phyloP scores from a whole-genome alignment of 345 rosid genomes.

The Bruguiera gymnorhiza region DNA sequence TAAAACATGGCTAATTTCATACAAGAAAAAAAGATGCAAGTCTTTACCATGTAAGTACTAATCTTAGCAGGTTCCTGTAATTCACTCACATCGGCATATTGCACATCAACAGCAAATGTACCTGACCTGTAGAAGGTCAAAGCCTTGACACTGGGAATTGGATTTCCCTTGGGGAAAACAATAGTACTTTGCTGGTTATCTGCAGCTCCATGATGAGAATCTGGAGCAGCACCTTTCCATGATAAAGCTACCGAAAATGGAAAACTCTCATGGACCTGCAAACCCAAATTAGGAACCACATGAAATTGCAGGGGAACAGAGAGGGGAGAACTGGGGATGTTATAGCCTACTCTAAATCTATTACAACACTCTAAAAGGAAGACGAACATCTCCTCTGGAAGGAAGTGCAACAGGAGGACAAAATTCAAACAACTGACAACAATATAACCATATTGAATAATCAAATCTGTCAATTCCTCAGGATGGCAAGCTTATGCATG shows the following conservation, averaged over 20 bases:
- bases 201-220: conserved; percentile 45
- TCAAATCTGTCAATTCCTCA: no score
- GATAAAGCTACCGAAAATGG: conserved; percentile 69
- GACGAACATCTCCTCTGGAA: no score
- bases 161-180: conserved; percentile 78
- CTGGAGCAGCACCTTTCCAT: conserved; percentile 66
- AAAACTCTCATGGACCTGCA: conserved; percentile 74
- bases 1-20: no score
- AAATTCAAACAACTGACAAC: no score
- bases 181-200: conserved; percentile 63
- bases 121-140: conserved; percentile 62
- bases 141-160: conserved; percentile 73
- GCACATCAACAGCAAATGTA: conserved; percentile 65
- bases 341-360: no score
- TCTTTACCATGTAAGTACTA: conserved; percentile 61
- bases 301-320: neutral
- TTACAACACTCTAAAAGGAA: no score
- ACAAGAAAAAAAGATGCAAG: neutral
- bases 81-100: conserved; percentile 50
- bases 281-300: neutral
- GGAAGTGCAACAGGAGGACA: no score
- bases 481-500: no score
- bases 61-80: conserved; percentile 61
- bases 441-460: no score
- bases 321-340: no score